These are phyloP conservation scores for Eucalyptus sp. DNA, from an alignment of 345 rosid species.

Conservation along the genomic window DNA sequence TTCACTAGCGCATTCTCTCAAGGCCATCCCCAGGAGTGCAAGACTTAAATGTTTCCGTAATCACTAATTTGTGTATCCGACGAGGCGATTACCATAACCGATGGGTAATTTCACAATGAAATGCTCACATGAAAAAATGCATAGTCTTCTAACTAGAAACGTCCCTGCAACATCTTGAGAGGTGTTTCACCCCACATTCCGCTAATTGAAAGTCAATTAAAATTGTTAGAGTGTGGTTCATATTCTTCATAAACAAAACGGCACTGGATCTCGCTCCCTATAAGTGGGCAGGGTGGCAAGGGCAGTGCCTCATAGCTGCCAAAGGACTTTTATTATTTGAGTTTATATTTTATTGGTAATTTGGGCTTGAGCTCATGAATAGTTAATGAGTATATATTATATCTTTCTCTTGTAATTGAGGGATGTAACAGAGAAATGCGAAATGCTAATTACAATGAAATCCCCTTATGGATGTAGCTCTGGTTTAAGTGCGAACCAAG, in stretches of 20 bases:
- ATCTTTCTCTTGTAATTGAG: rapidly evolving
- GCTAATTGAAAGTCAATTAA: not conserved
- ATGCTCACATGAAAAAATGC: not conserved
- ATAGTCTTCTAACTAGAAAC: no score
- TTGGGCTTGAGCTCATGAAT: rapidly evolving
- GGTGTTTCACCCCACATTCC: rapidly evolving
- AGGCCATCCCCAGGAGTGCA: not conserved
- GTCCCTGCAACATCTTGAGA: no score
- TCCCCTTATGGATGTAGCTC: rapidly evolving
- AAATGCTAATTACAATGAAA: rapidly evolving
- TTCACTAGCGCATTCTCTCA: not conserved
- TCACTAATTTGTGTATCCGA: not conserved
- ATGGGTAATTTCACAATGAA: not conserved
- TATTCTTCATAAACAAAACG: rapidly evolving
- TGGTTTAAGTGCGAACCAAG: not conserved
- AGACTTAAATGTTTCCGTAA: not conserved
- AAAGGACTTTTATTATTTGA: rapidly evolving
- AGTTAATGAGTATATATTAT: no score
- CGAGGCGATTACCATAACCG: not conserved
- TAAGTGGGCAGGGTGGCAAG: not conserved
- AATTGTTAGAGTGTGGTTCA: rapidly evolving
- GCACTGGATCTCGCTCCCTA: rapidly evolving
- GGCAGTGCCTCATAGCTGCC: rapidly evolving
- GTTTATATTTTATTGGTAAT: rapidly evolving
- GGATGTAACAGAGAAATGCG: no score